Evolutionary conservation across 2,329 filamentous ascomycete species (phyloP).

Genomic region (Bretziella fagacearum): DNA sequence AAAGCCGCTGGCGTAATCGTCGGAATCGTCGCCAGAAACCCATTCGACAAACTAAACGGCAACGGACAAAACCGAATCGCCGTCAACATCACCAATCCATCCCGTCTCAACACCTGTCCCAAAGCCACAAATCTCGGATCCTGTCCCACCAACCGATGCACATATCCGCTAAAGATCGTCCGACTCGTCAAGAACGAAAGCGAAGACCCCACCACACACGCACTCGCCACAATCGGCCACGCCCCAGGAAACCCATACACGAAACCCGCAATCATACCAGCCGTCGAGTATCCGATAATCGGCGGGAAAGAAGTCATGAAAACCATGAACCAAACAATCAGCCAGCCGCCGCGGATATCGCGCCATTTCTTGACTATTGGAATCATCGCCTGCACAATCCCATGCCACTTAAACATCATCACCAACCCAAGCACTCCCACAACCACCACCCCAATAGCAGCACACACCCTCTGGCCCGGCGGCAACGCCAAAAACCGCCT

Average conservation of each 20-base stretch:
- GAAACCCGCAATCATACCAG: constrained; percentile 37
- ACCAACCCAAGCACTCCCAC: constrained; percentile 42
- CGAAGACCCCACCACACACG: constrained; percentile 62
- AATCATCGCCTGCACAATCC: constrained; percentile 58
- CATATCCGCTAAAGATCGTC: constrained; percentile 60
- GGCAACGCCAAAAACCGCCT: constrained; percentile 35
- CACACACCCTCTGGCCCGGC: constrained; percentile 43
- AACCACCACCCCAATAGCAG: constrained; percentile 26
- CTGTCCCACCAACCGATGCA: constrained; percentile 60
- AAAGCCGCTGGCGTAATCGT: constrained; percentile 65
- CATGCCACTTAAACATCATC: constrained; percentile 61
- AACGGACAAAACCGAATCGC: constrained; percentile 88
- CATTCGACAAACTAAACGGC: constrained; percentile 86
- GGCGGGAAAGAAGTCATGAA: constrained; percentile 73
- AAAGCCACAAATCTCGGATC: constrained; percentile 83
- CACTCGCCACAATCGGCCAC: constrained; percentile 68
- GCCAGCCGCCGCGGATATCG: constrained; percentile 51
- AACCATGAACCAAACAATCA: constrained; percentile 57
- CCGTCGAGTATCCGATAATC: constrained; percentile 70
- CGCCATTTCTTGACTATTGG: constrained; percentile 66
- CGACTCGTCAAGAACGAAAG: constrained; percentile 66
- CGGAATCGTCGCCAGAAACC: constrained; percentile 83
- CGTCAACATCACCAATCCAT: constrained; percentile 73
- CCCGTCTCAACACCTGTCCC: constrained; percentile 70
- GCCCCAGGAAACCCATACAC: constrained; percentile 43